Conservation (phyloP, 768 basidiomycete genomes). For the Tremella mesenterica region DNA sequence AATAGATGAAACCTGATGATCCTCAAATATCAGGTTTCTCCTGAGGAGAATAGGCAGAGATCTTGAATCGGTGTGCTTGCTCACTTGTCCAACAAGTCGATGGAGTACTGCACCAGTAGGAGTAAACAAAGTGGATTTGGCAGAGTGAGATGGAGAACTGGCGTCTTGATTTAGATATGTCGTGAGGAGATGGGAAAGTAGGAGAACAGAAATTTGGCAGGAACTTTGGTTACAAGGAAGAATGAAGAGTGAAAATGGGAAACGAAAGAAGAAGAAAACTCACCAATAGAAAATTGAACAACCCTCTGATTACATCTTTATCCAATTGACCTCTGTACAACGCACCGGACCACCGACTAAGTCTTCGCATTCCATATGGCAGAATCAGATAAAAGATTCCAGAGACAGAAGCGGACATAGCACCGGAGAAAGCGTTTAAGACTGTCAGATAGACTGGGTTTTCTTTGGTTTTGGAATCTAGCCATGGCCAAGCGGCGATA, state of each 20-base stretch:
- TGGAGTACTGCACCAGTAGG: too few species aligned
- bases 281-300: slow-evolving; percentile 32
- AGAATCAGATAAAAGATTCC: slow-evolving; percentile 17
- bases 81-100: too few species aligned
- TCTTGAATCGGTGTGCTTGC: too few species aligned
- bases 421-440: not conserved
- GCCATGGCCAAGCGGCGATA: not conserved
- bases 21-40: too few species aligned
- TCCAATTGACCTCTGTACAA: slow-evolving; percentile 30
- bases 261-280: not conserved
- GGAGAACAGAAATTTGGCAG: too few species aligned
- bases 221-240: too few species aligned
- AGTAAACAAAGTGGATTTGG: too few species aligned
- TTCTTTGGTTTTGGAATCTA: not conserved
- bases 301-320: slow-evolving; percentile 24
- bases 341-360: slow-evolving; percentile 29
- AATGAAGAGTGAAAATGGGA: not conserved
- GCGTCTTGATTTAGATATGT: too few species aligned
- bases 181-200: too few species aligned
- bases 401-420: not conserved
- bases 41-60: too few species aligned
- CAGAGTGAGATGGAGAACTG: too few species aligned
- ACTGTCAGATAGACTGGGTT: not conserved
- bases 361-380: slow-evolving; percentile 25
- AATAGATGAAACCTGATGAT: too few species aligned